Evolutionary conservation across 495 filamentous ascomycete genomes (phyloP).

Genomic region (Penicillium argentinense): DNA sequence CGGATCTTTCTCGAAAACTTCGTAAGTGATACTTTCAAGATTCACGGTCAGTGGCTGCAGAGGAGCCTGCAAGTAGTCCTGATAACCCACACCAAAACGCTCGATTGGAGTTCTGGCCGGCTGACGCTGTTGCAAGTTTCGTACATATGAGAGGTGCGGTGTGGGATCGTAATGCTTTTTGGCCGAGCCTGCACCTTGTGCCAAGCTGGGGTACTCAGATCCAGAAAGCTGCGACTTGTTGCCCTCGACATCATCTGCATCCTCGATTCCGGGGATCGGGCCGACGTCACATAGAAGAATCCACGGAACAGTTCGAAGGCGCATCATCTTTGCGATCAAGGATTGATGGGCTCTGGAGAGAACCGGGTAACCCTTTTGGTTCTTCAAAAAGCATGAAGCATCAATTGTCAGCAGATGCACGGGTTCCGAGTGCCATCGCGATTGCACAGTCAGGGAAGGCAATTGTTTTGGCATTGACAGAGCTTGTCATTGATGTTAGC

Average conservation of each 20-base stretch:
- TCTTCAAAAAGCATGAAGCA: constrained; percentile 67
- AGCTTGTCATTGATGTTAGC: constrained; percentile 47
- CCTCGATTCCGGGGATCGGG: constrained; percentile 56
- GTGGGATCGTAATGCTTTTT: constrained; percentile 57
- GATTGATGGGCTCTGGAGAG: constrained; percentile 79
- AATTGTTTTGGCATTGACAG: constrained; percentile 76
- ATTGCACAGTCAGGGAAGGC: constrained; percentile 70
- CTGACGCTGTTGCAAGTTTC: constrained; percentile 81
- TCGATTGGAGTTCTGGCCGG: constrained; percentile 63
- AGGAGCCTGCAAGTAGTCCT: constrained; percentile 94
- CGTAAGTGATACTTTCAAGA: constrained; percentile 94
- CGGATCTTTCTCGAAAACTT: constrained; percentile 97
- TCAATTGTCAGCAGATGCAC: constrained; percentile 75
- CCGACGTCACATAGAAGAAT: constrained; percentile 78
- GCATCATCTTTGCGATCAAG: constrained; percentile 80
- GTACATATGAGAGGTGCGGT: constrained; percentile 76
- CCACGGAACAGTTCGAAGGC: constrained; percentile 76
- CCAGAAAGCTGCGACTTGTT: constrained; percentile 38
- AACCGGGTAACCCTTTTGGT: constrained; percentile 77
- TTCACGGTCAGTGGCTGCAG: constrained; percentile 95
- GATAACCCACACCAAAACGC: constrained; percentile 72
- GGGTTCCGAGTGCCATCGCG: constrained; percentile 93
- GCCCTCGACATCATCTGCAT: constrained; percentile 31
- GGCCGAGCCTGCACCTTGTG: constrained; percentile 54
- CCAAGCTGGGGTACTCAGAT: constrained; percentile 64